Evolutionary conservation across 305 asterid species (phyloP).

Genomic region (Fraxinus floribunda): DNA sequence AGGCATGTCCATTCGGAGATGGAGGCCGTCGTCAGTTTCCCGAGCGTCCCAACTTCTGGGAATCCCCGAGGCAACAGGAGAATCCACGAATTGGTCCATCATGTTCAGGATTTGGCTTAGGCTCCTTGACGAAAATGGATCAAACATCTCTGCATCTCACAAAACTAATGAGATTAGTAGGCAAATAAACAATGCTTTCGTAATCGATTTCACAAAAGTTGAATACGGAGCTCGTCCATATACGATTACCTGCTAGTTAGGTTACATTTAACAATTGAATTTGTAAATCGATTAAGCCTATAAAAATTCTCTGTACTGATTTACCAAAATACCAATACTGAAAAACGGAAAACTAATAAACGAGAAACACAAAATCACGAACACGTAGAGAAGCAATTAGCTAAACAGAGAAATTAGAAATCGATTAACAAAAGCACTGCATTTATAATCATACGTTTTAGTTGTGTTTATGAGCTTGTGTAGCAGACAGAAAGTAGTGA

Average conservation of each 20-base stretch:
- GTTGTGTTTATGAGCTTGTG: neutral
- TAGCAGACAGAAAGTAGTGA: neutral
- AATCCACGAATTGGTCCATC: slow-evolving; percentile 38
- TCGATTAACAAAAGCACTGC: neutral
- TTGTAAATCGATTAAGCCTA: neutral
- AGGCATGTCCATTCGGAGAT: slow-evolving; percentile 55
- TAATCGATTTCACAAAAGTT: neutral
- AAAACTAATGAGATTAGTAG: neutral
- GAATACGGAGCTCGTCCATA: neutral
- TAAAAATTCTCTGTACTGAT: neutral
- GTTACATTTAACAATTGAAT: neutral
- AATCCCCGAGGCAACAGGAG: slow-evolving; percentile 26
- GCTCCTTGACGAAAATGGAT: slow-evolving; percentile 39
- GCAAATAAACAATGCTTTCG: neutral
- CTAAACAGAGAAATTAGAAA: neutral
- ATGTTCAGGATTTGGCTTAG: slow-evolving; percentile 49
- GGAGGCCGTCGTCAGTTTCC: slow-evolving; percentile 45
- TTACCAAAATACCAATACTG: neutral
- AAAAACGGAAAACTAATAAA: neutral
- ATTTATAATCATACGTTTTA: neutral
- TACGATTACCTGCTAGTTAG: neutral
- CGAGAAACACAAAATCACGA: neutral
- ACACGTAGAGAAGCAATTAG: neutral
- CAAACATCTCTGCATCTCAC: slow-evolving; percentile 27
- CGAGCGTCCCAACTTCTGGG: slow-evolving; percentile 45